Conservation (phyloP, 768 basidiomycete genomes). For the Tubosaeta sp. region DNA sequence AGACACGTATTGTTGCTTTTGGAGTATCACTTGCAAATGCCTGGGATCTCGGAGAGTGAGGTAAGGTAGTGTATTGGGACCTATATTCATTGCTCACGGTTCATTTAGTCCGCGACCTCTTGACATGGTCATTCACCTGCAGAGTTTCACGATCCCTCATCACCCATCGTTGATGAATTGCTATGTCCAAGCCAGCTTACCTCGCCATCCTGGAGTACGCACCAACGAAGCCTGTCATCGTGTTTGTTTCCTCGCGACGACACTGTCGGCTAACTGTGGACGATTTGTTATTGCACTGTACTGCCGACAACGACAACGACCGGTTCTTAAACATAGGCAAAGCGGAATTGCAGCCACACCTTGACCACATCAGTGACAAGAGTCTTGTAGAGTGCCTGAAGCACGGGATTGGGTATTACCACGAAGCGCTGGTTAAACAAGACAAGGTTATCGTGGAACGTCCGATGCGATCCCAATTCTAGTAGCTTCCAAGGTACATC, state of each 20-base stretch:
- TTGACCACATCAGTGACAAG: constrained; percentile 78
- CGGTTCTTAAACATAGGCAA: constrained; percentile 88
- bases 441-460: constrained; percentile 93
- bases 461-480: constrained; percentile 93
- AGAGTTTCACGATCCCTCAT: constrained; percentile 94
- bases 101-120: constrained; percentile 76
- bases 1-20: constrained; percentile 92
- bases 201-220: constrained; percentile 89
- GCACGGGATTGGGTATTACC: constrained; percentile 92
- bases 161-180: constrained; percentile 98
- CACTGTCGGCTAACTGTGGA: constrained; percentile 94
- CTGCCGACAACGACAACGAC: constrained; percentile 79
- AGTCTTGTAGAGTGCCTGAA: constrained; percentile 75
- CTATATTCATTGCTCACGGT: constrained; percentile 7
- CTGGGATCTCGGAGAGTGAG: constrained; percentile 94
- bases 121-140: constrained; percentile 95
- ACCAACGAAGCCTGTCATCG: constrained; percentile 77
- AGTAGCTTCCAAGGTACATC: constrained; percentile 82
- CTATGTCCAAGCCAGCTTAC: constrained; percentile 98
- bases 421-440: constrained; percentile 87
- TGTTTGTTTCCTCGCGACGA: constrained; percentile 89
- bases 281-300: constrained; percentile 83
- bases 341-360: constrained; percentile 81
- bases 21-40: constrained; percentile 96
- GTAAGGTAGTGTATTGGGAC: constrained; percentile 32